Evolutionary conservation across 306 rosid genomes (phyloP).

Genomic region (Quercus alba): DNA sequence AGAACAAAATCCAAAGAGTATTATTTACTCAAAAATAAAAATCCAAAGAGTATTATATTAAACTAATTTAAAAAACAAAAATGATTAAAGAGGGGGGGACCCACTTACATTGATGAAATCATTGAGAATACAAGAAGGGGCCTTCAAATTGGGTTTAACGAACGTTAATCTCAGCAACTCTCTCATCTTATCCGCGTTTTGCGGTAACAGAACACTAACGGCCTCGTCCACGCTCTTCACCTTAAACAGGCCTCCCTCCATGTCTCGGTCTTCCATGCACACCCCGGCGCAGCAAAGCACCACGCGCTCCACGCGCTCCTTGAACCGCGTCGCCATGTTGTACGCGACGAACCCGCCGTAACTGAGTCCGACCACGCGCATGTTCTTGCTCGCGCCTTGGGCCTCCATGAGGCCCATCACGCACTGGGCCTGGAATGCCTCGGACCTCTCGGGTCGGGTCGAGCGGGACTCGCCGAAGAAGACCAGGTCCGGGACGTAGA

Average conservation of each 20-base stretch:
- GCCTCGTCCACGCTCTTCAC: constrained; percentile 70
- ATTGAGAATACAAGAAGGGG: constrained; percentile 60
- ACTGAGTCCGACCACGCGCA: constrained; percentile 61
- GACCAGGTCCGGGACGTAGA: constrained; percentile 82
- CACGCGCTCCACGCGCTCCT: constrained; percentile 57
- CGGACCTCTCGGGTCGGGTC: constrained; percentile 58
- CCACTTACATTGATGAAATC: constrained; percentile 64
- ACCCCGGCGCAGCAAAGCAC: constrained; percentile 85
- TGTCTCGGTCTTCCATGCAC: constrained; percentile 67
- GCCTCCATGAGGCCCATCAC: constrained; percentile 54
- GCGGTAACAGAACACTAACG: constrained; percentile 54
- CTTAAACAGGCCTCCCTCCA: constrained; percentile 72
- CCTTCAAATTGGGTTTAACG: constrained; percentile 38
- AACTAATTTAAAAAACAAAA: background rate
- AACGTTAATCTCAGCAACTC: constrained; percentile 56
- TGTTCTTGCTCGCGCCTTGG: constrained; percentile 34
- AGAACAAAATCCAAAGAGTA: background rate
- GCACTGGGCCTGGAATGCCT: constrained; percentile 72
- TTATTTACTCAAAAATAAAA: no score
- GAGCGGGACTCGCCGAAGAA: constrained; percentile 84
- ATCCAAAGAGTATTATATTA: background rate
- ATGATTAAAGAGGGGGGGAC: background rate
- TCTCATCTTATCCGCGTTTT: constrained; percentile 52
- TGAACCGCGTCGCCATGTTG: constrained; percentile 74
- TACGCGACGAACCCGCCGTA: constrained; percentile 91